Percentiles rank a stretch among this genome's conserved stretches.
phyloP scores from a whole-genome alignment of 1,284 basidiomycete species.

The Volvariella volvacea region DNA sequence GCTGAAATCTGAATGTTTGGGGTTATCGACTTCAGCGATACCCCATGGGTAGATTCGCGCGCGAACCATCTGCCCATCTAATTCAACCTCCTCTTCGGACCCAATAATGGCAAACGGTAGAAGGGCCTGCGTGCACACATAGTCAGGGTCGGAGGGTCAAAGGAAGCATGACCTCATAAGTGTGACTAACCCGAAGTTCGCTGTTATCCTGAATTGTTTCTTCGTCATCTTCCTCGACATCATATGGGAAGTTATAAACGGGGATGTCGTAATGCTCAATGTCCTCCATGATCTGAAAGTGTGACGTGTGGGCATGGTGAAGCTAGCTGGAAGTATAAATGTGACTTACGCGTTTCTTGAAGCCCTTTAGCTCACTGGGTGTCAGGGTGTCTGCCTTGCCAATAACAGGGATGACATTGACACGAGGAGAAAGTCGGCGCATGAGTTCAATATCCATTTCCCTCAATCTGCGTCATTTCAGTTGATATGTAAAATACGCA shows the following conservation, averaged over 20 bases:
- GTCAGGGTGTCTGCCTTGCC: conserved; percentile 97
- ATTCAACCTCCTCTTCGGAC: conserved; percentile 93
- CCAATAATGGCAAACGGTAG: conserved; percentile 98
- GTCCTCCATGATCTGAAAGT: conserved; percentile 90
- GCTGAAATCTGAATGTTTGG: conserved; percentile 96
- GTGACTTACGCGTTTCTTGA: conserved; percentile 87
- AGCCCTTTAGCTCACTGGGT: conserved; percentile 83
- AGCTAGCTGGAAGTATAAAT: background rate
- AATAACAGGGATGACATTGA: conserved; percentile 98
- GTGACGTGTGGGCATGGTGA: conserved; percentile 4
- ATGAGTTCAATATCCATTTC: conserved; percentile 99
- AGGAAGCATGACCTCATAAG: too few species aligned
- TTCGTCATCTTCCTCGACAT: conserved; percentile 98
- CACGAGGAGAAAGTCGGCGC: conserved; percentile 92
- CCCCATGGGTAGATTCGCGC: conserved; percentile 98
- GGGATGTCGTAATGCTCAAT: conserved; percentile 99
- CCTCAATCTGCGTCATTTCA: conserved; percentile 54
- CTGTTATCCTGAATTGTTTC: conserved; percentile 98
- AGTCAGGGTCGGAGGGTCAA: conserved; percentile 1
- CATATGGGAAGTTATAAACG: conserved; percentile 99
- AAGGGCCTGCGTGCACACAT: conserved; percentile 50
- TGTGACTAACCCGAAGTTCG: conserved; percentile 68
- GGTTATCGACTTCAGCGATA: conserved; percentile 97
- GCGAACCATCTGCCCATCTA: conserved; percentile 87
- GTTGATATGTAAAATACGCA: conserved; percentile 1